Evolutionary conservation across 2,329 filamentous ascomycete species (phyloP).

Genomic region (Mollisiaceae sp.): DNA sequence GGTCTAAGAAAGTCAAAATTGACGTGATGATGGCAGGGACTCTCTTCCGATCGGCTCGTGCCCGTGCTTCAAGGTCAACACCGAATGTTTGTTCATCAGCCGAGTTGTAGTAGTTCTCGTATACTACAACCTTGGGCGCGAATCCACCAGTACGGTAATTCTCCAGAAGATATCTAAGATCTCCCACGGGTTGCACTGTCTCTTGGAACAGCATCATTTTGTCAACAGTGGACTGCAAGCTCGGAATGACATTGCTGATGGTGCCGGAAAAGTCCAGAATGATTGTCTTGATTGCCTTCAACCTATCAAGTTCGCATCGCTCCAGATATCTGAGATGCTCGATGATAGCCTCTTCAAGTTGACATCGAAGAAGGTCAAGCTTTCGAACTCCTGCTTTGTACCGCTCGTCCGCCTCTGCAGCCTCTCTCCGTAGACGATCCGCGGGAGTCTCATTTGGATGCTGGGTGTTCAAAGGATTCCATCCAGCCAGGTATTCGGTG

Average conservation of each 20-base stretch:
- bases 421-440: slow-evolving; percentile 86
- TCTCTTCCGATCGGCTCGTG: slow-evolving; percentile 91
- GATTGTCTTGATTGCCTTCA: slow-evolving; percentile 98
- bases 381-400: slow-evolving; percentile 88
- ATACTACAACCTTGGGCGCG: slow-evolving; percentile 85
- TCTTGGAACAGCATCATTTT: slow-evolving; percentile 99
- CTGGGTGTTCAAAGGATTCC: slow-evolving; percentile 90
- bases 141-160: slow-evolving; percentile 97
- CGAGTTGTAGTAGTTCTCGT: slow-evolving; percentile 99
- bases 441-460: slow-evolving; percentile 92
- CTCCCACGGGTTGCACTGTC: slow-evolving; percentile 91
- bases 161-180: slow-evolving; percentile 91
- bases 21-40: slow-evolving; percentile 92
- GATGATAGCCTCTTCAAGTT: slow-evolving; percentile 93
- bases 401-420: slow-evolving; percentile 86
- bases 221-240: slow-evolving; percentile 92
- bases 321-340: slow-evolving; percentile 95
- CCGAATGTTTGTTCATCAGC: slow-evolving; percentile 98
- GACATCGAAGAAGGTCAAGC: slow-evolving; percentile 89
- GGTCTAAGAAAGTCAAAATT: slow-evolving; percentile 91
- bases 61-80: slow-evolving; percentile 94
- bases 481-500: slow-evolving; percentile 86
- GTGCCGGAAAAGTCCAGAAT: slow-evolving; percentile 97
- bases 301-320: slow-evolving; percentile 91
- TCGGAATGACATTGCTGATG: slow-evolving; percentile 97